A percentile compares a stretch with the other conserved stretches of the same genome.
These are phyloP conservation scores for Anthostomella pinea DNA, from an alignment of 2,329 filamentous ascomycete genomes.

Conservation along the genomic window DNA sequence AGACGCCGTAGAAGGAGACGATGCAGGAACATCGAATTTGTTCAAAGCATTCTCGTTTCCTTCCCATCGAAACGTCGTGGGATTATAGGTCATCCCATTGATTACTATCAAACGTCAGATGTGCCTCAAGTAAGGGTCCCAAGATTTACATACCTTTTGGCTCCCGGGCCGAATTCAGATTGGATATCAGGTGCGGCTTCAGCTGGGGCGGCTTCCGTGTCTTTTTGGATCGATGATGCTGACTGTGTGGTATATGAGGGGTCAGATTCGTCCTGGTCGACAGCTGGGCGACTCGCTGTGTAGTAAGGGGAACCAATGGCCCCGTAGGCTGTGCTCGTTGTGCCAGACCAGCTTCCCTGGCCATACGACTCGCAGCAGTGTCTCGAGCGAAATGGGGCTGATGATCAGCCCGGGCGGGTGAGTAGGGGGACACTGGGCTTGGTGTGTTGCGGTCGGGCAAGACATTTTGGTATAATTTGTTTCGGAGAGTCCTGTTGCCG, in stretches of 20 bases:
- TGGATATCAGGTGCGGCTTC: constrained; percentile 87
- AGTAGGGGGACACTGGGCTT: constrained; percentile 51
- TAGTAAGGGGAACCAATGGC: constrained; percentile 52
- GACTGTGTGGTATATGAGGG: constrained; percentile 42
- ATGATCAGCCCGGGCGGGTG: constrained; percentile 55
- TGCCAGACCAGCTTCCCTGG: constrained; percentile 59
- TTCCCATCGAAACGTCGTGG: constrained; percentile 84
- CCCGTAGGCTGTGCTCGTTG: constrained; percentile 55
- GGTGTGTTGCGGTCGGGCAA: constrained; percentile 53
- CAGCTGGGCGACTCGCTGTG: constrained; percentile 54
- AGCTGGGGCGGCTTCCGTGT: constrained; percentile 54
- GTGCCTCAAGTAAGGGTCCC: constrained; percentile 2
- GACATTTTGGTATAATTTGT: constrained; percentile 54
- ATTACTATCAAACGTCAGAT: constrained; percentile 56
- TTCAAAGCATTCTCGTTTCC: constrained; percentile 86
- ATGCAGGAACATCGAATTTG: constrained; percentile 67
- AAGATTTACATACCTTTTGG: constrained; percentile 74
- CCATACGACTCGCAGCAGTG: constrained; percentile 63
- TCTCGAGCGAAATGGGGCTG: constrained; percentile 63
- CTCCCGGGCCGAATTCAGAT: constrained; percentile 70
- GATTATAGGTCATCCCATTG: constrained; percentile 96
- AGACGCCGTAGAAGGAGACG: constrained; percentile 52
- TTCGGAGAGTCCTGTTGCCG: constrained; percentile 63
- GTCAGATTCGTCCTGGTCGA: constrained; percentile 48
- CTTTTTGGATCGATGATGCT: constrained; percentile 55